Base-by-base conservation (phyloP, 2,329 filamentous ascomycete genomes). In the Trichothecium sympodiale region DNA sequence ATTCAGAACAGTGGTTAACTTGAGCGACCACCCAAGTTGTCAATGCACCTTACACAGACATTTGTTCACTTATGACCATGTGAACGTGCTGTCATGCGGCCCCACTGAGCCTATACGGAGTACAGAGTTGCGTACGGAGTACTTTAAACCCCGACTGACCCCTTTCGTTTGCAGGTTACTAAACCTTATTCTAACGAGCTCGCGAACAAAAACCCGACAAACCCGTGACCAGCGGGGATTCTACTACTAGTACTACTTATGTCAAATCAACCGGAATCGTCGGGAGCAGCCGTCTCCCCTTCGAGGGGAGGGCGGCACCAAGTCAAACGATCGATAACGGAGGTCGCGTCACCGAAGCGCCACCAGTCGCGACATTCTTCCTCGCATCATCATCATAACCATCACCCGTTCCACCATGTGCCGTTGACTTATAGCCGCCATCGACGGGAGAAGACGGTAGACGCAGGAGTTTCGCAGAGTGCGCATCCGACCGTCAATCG, bases 271-370 rank as follows among this genome's bases (percentile, higher is more conserved):
- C n/a, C 28, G 15, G 28, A 30, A 30, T 30, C 28, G n/a, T 13
- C 28, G 28, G 28, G 28, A 30, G 15, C 28, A 30, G 15, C n/a
- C 28, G 28, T 17, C n/a, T 14, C 13, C 28, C 28, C 20, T 10
- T 25, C 20, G 6, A 25, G 20, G 20, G 13, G 16, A 13, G 33
- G 37, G 15, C 64, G 64, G 39, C 72, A 74, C 45, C 69, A 71
- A 45, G 59, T 74, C 40, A 68, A 63, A 41, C 65, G 70, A 25
- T 77, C 74, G 32, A 63, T 75, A 39, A 67, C 65, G 31, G 71
- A 75, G 43, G 46, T 73, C 35, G 60, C 69, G 17, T 62, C 66
- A 26, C 67, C 70, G 43, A 45, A 48, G 52, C 14, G 30, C 26
- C 23, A 36, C 23, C 30, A 27, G 29, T 16, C 29, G 8, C 14